These are phyloP conservation scores for Stereum hirsutum DNA, from an alignment of 1,284 basidiomycete species.

Conservation along the genomic window DNA sequence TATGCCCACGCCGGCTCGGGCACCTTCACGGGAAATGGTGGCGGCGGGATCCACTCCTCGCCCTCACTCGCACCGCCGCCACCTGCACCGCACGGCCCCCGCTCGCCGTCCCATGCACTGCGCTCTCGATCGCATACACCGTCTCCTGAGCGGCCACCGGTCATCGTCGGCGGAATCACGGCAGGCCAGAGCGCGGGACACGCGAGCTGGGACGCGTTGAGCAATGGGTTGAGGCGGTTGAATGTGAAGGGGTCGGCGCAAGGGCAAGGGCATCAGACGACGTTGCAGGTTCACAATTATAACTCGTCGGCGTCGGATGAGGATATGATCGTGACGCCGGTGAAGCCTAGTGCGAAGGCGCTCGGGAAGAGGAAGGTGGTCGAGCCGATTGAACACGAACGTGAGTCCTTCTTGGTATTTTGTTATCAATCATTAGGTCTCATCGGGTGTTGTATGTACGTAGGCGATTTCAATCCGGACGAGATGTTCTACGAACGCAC, in stretches of 20 bases:
- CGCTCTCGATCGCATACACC: conserved; percentile 49
- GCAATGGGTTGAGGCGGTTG: conserved; percentile 5
- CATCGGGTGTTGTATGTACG: conserved; percentile 2
- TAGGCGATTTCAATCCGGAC: conserved; percentile 31
- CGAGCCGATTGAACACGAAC: conserved; percentile 32
- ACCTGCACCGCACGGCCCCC: conserved; percentile 58
- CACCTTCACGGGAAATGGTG: conserved; percentile 9
- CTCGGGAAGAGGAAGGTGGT: conserved; percentile 65
- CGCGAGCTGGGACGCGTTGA: conserved; percentile 5
- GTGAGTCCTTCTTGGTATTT: conserved; percentile 21
- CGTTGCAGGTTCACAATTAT: neutral
- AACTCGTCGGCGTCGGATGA: conserved; percentile 10
- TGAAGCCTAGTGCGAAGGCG: conserved; percentile 65
- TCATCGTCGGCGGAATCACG: conserved; percentile 5
- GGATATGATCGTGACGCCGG: conserved; percentile 20
- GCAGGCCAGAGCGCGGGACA: neutral
- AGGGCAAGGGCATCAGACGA: conserved; percentile 5
- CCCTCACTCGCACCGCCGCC: conserved; percentile 53
- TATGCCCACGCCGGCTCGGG: conserved; percentile 11
- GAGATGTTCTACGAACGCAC: conserved; percentile 31
- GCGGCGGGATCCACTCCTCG: conserved; percentile 15
- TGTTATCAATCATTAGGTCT: neutral
- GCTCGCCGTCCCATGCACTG: conserved; percentile 38
- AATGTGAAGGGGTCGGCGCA: neutral
- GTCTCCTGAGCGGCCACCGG: conserved; percentile 29